These are phyloP conservation scores for Isatis lusitanica DNA, from an alignment of 441 rosid species.

Conservation along the genomic window DNA sequence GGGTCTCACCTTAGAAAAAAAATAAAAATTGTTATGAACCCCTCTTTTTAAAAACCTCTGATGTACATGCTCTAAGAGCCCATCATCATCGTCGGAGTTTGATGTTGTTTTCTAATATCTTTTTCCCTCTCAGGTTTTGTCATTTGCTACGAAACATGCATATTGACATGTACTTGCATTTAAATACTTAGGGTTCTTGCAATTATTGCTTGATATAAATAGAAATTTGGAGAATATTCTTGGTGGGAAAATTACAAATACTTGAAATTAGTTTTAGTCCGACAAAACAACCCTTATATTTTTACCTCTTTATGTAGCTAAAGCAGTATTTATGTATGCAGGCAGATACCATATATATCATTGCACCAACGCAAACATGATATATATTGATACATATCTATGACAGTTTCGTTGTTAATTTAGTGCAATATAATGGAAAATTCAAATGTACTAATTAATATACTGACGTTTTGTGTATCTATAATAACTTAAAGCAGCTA, in stretches of 20 bases:
- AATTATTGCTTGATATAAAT: slow-evolving; percentile 31
- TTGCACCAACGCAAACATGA: background rate
- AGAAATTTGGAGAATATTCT: slow-evolving; percentile 36
- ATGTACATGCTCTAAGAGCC: background rate
- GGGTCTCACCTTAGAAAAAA: too few species aligned
- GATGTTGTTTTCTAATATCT: background rate
- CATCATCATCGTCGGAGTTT: slow-evolving; percentile 29
- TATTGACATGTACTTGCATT: slow-evolving; percentile 30
- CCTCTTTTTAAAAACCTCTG: too few species aligned
- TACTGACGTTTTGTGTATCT: too few species aligned
- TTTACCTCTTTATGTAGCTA: slow-evolving; percentile 27
- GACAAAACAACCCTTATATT: slow-evolving; percentile 30
- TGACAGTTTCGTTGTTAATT: background rate
- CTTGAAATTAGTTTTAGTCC: slow-evolving; percentile 34
- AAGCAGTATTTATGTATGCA: slow-evolving; percentile 22
- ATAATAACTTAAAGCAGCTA: too few species aligned
- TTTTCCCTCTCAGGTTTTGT: slow-evolving; percentile 27
- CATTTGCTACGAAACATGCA: slow-evolving; percentile 32
- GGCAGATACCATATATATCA: slow-evolving; percentile 28
- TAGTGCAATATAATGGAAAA: background rate
- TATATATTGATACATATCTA: background rate
- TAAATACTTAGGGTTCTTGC: slow-evolving; percentile 30
- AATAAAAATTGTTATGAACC: too few species aligned
- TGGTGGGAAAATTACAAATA: slow-evolving; percentile 36
- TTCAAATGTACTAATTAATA: background rate